Conservation (phyloP, 331 rosid species). For the Dryas integrifolia region DNA sequence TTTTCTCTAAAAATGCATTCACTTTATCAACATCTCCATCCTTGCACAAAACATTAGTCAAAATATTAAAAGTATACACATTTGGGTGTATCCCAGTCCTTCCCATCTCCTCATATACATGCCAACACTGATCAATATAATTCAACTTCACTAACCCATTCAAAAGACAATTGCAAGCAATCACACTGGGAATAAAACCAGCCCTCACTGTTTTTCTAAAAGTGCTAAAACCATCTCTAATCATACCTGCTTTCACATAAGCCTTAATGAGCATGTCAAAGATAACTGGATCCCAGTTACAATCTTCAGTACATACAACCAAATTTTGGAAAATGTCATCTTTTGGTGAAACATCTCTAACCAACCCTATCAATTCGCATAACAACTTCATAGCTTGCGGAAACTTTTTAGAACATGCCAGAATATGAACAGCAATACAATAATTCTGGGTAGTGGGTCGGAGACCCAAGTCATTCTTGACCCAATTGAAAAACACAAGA, state of each 20-base stretch:
- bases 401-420: constrained; percentile 58
- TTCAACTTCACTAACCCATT: constrained; percentile 56
- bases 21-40: constrained; percentile 61
- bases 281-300: constrained; percentile 77
- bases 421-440: constrained; percentile 52
- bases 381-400: constrained; percentile 60
- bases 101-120: constrained; percentile 79
- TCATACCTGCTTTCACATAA: constrained; percentile 61
- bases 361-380: constrained; percentile 56
- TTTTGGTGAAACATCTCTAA: constrained; percentile 25
- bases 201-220: constrained; percentile 52
- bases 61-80: constrained; percentile 66
- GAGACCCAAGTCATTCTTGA: constrained; percentile 52
- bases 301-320: constrained; percentile 49
- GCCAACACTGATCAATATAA: constrained; percentile 61
- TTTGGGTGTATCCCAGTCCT: constrained; percentile 69
- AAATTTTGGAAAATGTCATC: constrained; percentile 50
- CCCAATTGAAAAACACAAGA: constrained; percentile 68
- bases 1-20: constrained; percentile 68
- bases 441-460: constrained; percentile 54
- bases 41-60: constrained; percentile 68
- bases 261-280: constrained; percentile 85
- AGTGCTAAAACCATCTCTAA: constrained; percentile 56
- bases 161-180: constrained; percentile 63
- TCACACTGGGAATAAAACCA: constrained; percentile 66